Percentiles rank a stretch among this genome's conserved stretches.
These are phyloP conservation scores for Acanthamoeba royreba DNA, from an alignment of 208 protist genomes.

Conservation along the genomic window DNA sequence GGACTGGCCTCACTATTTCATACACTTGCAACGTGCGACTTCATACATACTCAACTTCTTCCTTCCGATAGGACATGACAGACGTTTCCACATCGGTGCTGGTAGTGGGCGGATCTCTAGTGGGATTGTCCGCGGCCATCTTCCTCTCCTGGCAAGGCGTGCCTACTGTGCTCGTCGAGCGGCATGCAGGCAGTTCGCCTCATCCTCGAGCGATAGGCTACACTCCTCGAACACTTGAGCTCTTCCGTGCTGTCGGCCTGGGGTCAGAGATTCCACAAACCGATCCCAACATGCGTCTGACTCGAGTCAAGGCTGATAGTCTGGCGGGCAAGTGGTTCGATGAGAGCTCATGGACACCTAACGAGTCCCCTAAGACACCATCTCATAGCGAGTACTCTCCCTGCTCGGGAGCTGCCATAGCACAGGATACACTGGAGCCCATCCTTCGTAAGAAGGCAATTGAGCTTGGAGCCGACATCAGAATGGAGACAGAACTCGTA, in stretches of 20 bases:
- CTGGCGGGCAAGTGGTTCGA: neutral
- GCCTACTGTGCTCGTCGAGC: neutral
- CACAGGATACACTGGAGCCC: neutral
- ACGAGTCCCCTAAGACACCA: neutral
- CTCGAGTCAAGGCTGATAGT: neutral
- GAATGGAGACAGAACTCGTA: neutral
- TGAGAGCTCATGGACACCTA: neutral
- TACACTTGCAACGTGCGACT: too few species aligned
- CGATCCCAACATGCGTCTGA: neutral
- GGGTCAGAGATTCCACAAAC: neutral
- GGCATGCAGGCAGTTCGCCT: neutral
- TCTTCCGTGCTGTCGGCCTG: neutral
- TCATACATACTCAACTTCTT: too few species aligned
- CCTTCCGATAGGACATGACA: too few species aligned
- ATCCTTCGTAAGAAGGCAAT: neutral
- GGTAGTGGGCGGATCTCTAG: neutral
- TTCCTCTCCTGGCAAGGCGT: neutral
- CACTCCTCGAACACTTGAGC: neutral
- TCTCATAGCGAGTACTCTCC: neutral
- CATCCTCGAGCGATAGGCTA: neutral
- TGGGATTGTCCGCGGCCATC: neutral
- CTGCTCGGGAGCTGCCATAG: neutral
- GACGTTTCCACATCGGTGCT: neutral
- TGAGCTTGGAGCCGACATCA: neutral
- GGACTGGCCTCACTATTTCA: too few species aligned